Percentiles rank a stretch among this genome's conserved stretches.
Conservation (phyloP, 163 green algal species). For the Coccomyxa subellipsoidea region DNA sequence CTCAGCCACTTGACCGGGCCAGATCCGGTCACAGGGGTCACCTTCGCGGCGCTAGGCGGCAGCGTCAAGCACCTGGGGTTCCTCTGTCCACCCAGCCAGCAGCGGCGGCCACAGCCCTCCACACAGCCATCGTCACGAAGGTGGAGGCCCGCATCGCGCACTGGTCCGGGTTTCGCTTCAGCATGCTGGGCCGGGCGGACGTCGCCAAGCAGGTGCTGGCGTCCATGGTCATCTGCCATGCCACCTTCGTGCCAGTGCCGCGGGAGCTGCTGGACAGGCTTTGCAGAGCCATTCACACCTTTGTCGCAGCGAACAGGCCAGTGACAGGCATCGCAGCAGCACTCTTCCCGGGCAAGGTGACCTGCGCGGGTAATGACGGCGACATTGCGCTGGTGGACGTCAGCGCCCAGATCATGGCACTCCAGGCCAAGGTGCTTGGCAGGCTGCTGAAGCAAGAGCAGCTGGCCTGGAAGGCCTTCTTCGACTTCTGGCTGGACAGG, state of each 20-base stretch:
- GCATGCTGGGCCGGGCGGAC: not conserved
- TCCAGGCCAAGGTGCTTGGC: not conserved
- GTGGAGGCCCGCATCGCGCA: not conserved
- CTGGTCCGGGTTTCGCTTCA: not conserved
- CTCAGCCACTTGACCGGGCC: not conserved
- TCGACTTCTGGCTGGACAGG: not conserved
- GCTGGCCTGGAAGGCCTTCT: not conserved
- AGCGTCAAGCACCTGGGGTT: not conserved
- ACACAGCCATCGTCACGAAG: not conserved
- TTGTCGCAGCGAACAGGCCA: not conserved
- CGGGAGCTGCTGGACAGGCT: not conserved
- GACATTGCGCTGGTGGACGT: not conserved
- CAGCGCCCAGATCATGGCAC: not conserved
- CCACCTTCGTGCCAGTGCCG: not conserved
- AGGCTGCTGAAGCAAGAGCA: not conserved
- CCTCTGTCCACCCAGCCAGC: not conserved
- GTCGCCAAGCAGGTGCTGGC: constrained; percentile 14
- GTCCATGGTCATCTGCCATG: not conserved
- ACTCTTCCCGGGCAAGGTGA: not conserved
- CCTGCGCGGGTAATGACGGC: not conserved
- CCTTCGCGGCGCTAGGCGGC: not conserved
- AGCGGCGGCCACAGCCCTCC: not conserved
- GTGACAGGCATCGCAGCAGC: not conserved
- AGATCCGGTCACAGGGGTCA: not conserved
- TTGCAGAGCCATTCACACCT: not conserved